Evolutionary conservation across 2,329 filamentous ascomycete genomes (phyloP).

Genomic region (Curvularia eragrostidis): DNA sequence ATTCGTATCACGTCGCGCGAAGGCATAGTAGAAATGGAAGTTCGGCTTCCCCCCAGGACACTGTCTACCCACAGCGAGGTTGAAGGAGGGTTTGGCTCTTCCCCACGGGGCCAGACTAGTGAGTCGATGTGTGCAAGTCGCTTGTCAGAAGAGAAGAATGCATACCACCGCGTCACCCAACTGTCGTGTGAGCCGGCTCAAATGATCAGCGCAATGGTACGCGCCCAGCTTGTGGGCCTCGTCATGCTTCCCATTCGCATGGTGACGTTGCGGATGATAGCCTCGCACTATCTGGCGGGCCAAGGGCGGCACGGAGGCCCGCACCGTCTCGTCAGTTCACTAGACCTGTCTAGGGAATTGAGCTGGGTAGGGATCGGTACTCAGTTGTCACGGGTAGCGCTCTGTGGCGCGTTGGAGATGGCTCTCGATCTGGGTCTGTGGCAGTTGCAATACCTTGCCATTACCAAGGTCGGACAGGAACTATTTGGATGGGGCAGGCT

Average conservation of each 20-base stretch:
- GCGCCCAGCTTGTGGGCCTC: conserved; percentile 41
- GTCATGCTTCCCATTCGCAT: conserved; percentile 42
- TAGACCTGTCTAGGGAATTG: conserved; percentile 19
- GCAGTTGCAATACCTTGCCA: conserved; percentile 42
- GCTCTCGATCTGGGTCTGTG: conserved; percentile 45
- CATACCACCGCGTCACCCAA: conserved; percentile 45
- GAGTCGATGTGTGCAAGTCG: conserved; percentile 11
- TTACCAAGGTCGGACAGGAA: conserved; percentile 38
- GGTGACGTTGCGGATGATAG: conserved; percentile 40
- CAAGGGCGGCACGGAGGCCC: conserved; percentile 15
- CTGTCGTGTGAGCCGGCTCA: conserved; percentile 44
- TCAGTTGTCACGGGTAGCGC: conserved; percentile 40
- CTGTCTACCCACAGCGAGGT: conserved; percentile 40
- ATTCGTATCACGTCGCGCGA: conserved; percentile 50
- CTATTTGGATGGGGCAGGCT: conserved; percentile 47
- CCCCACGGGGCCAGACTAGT: conserved; percentile 15
- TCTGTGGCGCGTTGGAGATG: conserved; percentile 43
- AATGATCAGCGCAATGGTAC: conserved; percentile 43
- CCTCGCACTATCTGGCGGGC: conserved; percentile 38
- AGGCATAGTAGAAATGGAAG: conserved; percentile 50
- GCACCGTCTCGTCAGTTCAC: conserved; percentile 15
- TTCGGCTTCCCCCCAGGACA: conserved; percentile 44
- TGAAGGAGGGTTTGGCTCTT: conserved; percentile 19
- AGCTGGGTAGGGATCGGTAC: conserved; percentile 30
- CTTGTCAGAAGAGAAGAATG: conserved; percentile 7